Evolutionary conservation across 768 basidiomycete species (phyloP).

Genomic region (Suillus variegatus): DNA sequence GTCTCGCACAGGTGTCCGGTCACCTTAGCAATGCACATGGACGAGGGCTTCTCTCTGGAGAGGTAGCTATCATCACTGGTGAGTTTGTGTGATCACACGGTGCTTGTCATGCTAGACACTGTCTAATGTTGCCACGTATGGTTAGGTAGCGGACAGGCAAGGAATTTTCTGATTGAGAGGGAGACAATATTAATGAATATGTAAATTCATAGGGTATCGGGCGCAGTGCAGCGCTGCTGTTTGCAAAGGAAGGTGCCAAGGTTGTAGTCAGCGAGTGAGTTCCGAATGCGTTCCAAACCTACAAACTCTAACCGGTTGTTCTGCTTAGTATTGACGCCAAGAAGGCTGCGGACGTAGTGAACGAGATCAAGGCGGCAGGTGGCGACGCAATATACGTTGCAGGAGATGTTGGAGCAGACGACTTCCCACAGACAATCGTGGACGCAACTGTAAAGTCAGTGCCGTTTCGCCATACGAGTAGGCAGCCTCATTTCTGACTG

Average conservation of each 20-base stretch:
- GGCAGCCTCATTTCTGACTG: neutral
- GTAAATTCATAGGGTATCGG: slow-evolving; percentile 67
- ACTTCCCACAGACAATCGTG: slow-evolving; percentile 79
- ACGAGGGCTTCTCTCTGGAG: slow-evolving; percentile 66
- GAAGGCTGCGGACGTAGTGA: slow-evolving; percentile 64
- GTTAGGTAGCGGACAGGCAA: slow-evolving; percentile 75
- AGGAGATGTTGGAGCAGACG: slow-evolving; percentile 82
- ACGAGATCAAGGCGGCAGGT: slow-evolving; percentile 71
- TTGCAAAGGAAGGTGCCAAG: slow-evolving; percentile 84
- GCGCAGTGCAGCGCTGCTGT: slow-evolving; percentile 69
- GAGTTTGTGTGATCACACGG: slow-evolving; percentile 22
- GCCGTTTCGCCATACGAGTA: neutral
- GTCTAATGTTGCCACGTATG: neutral
- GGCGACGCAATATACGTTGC: slow-evolving; percentile 74
- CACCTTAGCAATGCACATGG: slow-evolving; percentile 57
- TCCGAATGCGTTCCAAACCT: neutral
- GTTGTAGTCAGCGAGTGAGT: slow-evolving; percentile 81
- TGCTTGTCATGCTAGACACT: slow-evolving; percentile 3
- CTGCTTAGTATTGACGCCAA: slow-evolving; percentile 65
- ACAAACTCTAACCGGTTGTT: slow-evolving; percentile 3
- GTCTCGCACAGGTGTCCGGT: slow-evolving; percentile 69
- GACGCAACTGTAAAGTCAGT: slow-evolving; percentile 75
- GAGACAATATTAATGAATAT: neutral
- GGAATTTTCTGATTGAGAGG: neutral
- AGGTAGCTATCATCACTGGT: slow-evolving; percentile 89